Conservation (phyloP, 495 filamentous ascomycete species). For the Podospora didyma region DNA sequence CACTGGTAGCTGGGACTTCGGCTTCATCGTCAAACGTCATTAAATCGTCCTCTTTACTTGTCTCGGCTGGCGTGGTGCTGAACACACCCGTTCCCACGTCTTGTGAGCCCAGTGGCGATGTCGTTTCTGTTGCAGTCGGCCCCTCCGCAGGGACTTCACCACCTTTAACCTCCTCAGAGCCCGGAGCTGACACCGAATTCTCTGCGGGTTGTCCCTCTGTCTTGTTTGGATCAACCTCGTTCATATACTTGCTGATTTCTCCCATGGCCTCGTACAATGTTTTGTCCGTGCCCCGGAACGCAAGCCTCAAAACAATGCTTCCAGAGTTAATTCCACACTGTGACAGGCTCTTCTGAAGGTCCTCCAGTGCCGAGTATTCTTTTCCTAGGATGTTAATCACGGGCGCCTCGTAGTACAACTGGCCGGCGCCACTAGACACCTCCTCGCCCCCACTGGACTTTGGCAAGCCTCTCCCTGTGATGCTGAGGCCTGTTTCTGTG, state of each 20-base stretch:
- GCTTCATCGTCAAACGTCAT: conserved; percentile 25
- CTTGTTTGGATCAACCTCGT: conserved; percentile 31
- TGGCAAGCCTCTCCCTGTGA: conserved; percentile 75
- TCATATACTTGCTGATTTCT: conserved; percentile 72
- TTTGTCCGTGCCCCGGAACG: conserved; percentile 67
- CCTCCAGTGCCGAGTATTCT: conserved; percentile 68
- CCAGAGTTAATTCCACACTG: conserved; percentile 84
- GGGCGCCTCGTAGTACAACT: conserved; percentile 82
- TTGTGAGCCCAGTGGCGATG: conserved; percentile 1
- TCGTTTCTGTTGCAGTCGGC: conserved; percentile 1
- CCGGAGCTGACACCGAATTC: conserved; percentile 12
- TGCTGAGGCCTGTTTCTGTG: conserved; percentile 58
- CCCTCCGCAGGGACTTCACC: neutral
- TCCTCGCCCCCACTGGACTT: conserved; percentile 47
- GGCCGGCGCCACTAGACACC: conserved; percentile 62
- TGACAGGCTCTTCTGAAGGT: conserved; percentile 82
- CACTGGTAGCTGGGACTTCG: neutral
- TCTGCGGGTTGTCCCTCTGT: conserved; percentile 1
- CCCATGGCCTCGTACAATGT: conserved; percentile 82
- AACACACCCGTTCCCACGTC: neutral
- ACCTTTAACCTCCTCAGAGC: conserved; percentile 17
- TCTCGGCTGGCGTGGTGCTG: conserved; percentile 3
- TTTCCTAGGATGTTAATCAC: conserved; percentile 76
- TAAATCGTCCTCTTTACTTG: neutral
- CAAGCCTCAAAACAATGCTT: conserved; percentile 69